These are phyloP conservation scores for Trichosporon sp. DNA, from an alignment of 1,284 basidiomycete species.

Conservation along the genomic window DNA sequence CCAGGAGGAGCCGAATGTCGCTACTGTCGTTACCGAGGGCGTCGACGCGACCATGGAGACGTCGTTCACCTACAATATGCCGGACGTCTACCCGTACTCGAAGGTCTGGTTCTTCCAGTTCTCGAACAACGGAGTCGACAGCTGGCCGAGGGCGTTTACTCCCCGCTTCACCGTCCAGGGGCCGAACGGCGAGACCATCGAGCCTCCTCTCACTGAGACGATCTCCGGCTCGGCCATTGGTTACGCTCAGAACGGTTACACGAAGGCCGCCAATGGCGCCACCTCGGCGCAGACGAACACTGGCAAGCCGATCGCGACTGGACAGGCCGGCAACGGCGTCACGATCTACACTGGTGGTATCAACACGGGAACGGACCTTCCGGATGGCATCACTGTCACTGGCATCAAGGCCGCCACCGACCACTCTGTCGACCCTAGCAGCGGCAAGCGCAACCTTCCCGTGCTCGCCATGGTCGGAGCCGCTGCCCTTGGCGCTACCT, in stretches of 20 bases:
- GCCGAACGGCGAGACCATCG: conserved; percentile 37
- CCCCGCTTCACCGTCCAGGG: conserved; percentile 50
- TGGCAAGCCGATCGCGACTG: background rate
- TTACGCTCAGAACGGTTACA: conserved; percentile 1
- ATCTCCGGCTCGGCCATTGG: conserved; percentile 39
- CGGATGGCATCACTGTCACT: conserved; percentile 8
- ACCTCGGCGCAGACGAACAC: background rate
- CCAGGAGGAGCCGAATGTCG: conserved; percentile 30
- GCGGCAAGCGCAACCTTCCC: background rate
- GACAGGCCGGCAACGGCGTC: conserved; percentile 15
- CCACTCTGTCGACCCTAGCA: conserved; percentile 33
- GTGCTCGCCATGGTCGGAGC: background rate
- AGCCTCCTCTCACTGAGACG: conserved; percentile 35
- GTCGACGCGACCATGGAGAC: conserved; percentile 38
- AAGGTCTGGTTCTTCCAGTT: conserved; percentile 52
- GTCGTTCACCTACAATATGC: conserved; percentile 29
- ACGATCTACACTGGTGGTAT: conserved; percentile 17
- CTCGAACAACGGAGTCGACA: conserved; percentile 29
- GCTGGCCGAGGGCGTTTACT: conserved; percentile 39
- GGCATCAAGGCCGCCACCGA: conserved; percentile 16
- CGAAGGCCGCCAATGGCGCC: background rate
- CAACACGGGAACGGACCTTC: conserved; percentile 12
- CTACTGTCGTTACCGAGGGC: conserved; percentile 32
- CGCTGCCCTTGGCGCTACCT: background rate
- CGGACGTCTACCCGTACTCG: conserved; percentile 48